Evolutionary conservation across 148 eudicot species (phyloP).

Genomic region (Nepenthes gracilis): DNA sequence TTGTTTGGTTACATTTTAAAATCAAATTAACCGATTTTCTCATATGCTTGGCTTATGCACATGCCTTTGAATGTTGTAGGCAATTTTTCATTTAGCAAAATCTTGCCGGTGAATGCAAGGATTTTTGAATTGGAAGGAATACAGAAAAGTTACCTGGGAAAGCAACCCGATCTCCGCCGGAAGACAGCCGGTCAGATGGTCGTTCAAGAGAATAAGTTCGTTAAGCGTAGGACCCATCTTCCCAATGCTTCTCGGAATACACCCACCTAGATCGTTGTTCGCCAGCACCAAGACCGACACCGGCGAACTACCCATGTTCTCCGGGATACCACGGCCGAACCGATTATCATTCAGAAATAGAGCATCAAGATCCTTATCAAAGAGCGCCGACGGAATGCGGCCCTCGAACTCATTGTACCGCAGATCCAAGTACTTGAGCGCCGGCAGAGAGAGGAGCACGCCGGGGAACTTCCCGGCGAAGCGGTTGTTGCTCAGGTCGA

Average conservation of each 20-base stretch:
- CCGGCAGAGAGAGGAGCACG: conserved; percentile 40
- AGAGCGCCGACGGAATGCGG: conserved; percentile 36
- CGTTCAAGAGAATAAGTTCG: conserved; percentile 58
- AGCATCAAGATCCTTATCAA: conserved; percentile 67
- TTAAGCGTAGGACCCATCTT: conserved; percentile 66
- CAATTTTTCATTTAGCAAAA: too few species aligned
- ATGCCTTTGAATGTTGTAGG: too few species aligned
- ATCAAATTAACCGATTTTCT: too few species aligned
- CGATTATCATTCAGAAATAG: conserved; percentile 72
- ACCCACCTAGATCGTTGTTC: conserved; percentile 69
- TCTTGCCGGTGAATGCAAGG: too few species aligned
- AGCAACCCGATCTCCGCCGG: conserved; percentile 50
- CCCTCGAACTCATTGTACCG: conserved; percentile 93
- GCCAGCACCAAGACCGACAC: conserved; percentile 87
- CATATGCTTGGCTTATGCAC: too few species aligned
- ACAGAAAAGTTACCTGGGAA: conserved; percentile 6
- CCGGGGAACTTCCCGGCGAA: conserved; percentile 65
- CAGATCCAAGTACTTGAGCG: conserved; percentile 60
- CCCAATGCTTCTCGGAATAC: conserved; percentile 76
- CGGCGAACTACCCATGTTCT: conserved; percentile 77
- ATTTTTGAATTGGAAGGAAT: too few species aligned
- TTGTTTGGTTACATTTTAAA: too few species aligned
- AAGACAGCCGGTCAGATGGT: conserved; percentile 75
- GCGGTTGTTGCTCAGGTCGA: conserved; percentile 83
- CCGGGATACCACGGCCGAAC: conserved; percentile 59